Evolutionary conservation across 306 rosid species (phyloP), one percentile per base, ranked within the genome.

Genomic region (Malus sylvestris): DNA sequence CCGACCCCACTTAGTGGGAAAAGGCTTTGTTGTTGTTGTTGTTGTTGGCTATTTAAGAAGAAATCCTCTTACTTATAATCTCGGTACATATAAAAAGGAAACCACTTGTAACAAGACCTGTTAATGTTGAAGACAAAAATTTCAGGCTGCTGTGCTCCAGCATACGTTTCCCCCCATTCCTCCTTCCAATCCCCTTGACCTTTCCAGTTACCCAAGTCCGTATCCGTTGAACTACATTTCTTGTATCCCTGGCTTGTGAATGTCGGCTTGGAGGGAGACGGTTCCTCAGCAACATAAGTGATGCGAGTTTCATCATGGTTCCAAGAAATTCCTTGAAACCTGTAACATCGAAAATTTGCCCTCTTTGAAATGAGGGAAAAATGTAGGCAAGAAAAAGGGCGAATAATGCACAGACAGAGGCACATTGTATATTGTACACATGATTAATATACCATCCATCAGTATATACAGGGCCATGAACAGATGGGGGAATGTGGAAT

Each of bases 301-400:
- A 93, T 67, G 57, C 29, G 74, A 65, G 88, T 87, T 80, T 93
- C 98, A 81, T 82, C 89, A 70, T 66, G 62, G 80, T 86, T 91
- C 98, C 98, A 93, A 59, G 98, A 88, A 79, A 93, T 84, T 74
- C 96, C 97, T 78, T 89, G 91, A 80, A 91, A 93, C 96, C 98
- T 89, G 78, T 44, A 77, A 10, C 78, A 81, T 59, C 30, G 27
- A 78, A 51, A 75, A 70, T 67, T 69, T 68, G 23, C 10, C 51
- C 62, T 53, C 46, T 38, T 16, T 22, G 14, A 40, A 32, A 57
- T 15, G 33, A 33, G 29, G 63, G 55, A 49, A 64, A 51, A 63
- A 45, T 29, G 6, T 45, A 49, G 33, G 12, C 59, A 46, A 69
- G 15, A 18, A 25, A 29, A 33, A 75, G 67, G 66, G 70, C 15